Evolutionary conservation across 331 rosid genomes (phyloP).

Genomic region (Acacia concinna): DNA sequence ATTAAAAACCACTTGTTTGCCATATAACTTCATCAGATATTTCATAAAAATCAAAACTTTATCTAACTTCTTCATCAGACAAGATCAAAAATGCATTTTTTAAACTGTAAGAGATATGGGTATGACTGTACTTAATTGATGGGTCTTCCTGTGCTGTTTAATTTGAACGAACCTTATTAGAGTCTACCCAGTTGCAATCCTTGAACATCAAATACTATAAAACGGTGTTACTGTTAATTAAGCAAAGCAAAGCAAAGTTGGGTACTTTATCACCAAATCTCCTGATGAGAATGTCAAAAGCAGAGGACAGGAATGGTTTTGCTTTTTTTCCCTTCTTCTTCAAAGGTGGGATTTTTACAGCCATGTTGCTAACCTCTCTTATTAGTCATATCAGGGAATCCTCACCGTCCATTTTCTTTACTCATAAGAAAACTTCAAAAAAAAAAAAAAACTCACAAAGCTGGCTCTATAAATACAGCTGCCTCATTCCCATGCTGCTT

Average conservation of each 20-base stretch:
- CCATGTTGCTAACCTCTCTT: slow-evolving; percentile 30
- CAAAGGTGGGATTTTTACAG: slow-evolving; percentile 28
- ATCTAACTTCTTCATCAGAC: neutral
- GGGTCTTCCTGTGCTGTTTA: neutral
- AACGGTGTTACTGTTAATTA: neutral
- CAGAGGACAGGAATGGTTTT: slow-evolving; percentile 49
- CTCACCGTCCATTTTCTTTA: slow-evolving; percentile 38
- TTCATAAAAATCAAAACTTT: neutral
- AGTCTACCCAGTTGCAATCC: neutral
- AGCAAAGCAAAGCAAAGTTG: slow-evolving; percentile 11
- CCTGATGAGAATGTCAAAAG: slow-evolving; percentile 34
- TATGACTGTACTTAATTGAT: neutral
- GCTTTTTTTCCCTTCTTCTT: slow-evolving; percentile 15
- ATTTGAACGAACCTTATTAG: neutral
- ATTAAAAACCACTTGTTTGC: neutral
- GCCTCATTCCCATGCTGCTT: slow-evolving; percentile 19
- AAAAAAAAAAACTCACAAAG: neutral
- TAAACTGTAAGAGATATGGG: neutral
- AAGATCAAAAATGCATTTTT: neutral
- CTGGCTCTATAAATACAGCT: slow-evolving; percentile 47
- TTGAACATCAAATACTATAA: neutral
- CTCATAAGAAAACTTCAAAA: neutral
- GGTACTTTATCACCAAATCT: slow-evolving; percentile 27
- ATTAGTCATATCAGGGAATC: slow-evolving; percentile 46
- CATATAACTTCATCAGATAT: neutral